phyloP scores from a whole-genome alignment of 192 early-diverging fungal genomes.

The Physocladia obscura region DNA sequence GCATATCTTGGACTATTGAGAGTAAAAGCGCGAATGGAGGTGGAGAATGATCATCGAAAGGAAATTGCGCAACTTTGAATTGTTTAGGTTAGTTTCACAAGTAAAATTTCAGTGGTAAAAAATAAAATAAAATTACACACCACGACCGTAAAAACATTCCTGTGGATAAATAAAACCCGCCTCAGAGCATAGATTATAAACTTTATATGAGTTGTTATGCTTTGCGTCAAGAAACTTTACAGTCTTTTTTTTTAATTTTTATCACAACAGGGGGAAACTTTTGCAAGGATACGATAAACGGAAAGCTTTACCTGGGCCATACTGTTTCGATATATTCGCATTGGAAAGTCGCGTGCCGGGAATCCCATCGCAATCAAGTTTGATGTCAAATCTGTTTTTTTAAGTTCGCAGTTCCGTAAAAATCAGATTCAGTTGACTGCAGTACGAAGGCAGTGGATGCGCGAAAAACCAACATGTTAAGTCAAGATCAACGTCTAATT shows the following conservation, averaged over 20 bases:
- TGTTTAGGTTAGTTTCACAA: not conserved
- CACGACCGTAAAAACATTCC: slow-evolving; percentile 44
- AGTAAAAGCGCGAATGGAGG: slow-evolving; percentile 52
- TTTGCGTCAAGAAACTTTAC: slow-evolving; percentile 53
- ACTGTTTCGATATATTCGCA: slow-evolving; percentile 57
- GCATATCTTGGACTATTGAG: slow-evolving; percentile 51
- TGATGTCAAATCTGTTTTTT: slow-evolving; percentile 45
- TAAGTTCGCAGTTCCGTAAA: not conserved
- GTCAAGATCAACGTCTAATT: not conserved
- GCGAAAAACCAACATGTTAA: not conserved
- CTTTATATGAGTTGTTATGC: slow-evolving; percentile 55
- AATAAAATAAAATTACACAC: slow-evolving; percentile 22
- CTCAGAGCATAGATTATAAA: slow-evolving; percentile 66
- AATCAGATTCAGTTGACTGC: not conserved
- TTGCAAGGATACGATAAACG: not conserved
- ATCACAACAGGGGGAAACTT: not conserved
- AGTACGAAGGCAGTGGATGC: not conserved
- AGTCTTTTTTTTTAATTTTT: not conserved
- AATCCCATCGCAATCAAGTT: slow-evolving; percentile 59
- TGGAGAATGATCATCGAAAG: slow-evolving; percentile 57
- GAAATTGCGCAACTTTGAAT: slow-evolving; percentile 42
- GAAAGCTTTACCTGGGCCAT: slow-evolving; percentile 46
- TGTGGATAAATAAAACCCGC: slow-evolving; percentile 42
- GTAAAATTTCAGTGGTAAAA: not conserved
- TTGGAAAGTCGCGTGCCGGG: slow-evolving; percentile 49